Evolutionary conservation across 2,329 filamentous ascomycete genomes (phyloP).

Genomic region (Lizonia empirigonia): DNA sequence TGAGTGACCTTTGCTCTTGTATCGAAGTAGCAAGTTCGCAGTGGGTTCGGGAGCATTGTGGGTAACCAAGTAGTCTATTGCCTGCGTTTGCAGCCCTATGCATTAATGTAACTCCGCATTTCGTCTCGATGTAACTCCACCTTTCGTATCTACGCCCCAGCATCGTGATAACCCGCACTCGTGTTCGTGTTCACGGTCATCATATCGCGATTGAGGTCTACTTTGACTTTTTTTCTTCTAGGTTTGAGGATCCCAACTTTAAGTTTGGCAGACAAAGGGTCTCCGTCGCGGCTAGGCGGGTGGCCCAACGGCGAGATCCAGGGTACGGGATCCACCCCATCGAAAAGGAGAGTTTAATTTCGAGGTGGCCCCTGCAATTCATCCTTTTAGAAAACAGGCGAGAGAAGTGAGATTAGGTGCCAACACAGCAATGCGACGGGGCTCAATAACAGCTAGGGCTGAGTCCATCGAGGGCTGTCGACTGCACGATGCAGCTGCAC

Average conservation of each 20-base stretch:
- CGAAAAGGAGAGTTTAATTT: conserved; percentile 19
- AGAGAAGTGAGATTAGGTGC: conserved; percentile 11
- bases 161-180: too few species aligned
- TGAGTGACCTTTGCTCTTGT: too few species aligned
- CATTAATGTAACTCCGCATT: not conserved
- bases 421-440: conserved; percentile 11
- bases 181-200: too few species aligned
- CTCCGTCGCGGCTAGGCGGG: conserved; percentile 11
- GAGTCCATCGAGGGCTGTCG: not conserved
- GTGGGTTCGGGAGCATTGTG: not conserved
- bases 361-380: conserved; percentile 16
- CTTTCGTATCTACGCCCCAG: too few species aligned
- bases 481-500: conserved; percentile 7
- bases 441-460: conserved; percentile 6
- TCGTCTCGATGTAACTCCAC: too few species aligned
- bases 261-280: conserved; percentile 6
- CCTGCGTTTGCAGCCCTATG: not conserved
- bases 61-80: not conserved
- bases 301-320: conserved; percentile 19
- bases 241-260: not conserved
- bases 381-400: conserved; percentile 3
- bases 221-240: conserved; percentile 4
- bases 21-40: not conserved
- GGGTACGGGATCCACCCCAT: conserved; percentile 12
- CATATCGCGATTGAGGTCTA: not conserved